Percentiles rank a stretch among this genome's conserved stretches.
phyloP scores from a whole-genome alignment of 1,139 yeast genomes.

The Pneumocystis sp. region DNA sequence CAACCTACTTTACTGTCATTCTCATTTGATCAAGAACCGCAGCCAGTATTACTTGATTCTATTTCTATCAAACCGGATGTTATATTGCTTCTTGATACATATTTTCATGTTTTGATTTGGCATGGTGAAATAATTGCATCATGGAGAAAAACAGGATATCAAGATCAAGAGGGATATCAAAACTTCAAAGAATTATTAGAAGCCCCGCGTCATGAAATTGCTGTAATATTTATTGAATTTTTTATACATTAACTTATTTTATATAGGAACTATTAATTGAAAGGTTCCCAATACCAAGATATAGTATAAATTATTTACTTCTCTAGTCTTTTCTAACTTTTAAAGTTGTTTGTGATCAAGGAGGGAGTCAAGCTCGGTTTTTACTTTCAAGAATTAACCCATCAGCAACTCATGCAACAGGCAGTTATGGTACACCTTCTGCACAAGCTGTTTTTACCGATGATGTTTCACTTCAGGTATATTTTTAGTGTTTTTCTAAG shows the following conservation, averaged over 20 bases:
- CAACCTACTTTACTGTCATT: constrained; percentile 89
- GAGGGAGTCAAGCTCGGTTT: constrained; percentile 97
- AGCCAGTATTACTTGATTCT: constrained; percentile 87
- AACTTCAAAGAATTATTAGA: constrained; percentile 75
- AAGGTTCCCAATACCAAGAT: constrained; percentile 93
- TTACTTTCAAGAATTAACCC: constrained; percentile 88
- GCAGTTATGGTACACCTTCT: constrained; percentile 35
- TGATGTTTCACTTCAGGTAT: constrained; percentile 82
- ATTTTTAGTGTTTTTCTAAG: constrained; percentile 58
- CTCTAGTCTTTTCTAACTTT: neutral
- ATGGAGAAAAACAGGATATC: constrained; percentile 94
- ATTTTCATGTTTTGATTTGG: constrained; percentile 88
- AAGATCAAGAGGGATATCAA: constrained; percentile 76
- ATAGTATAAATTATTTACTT: constrained; percentile 24
- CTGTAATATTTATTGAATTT: constrained; percentile 20
- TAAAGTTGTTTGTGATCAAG: constrained; percentile 73
- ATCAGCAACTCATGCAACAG: constrained; percentile 56
- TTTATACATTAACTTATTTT: neutral
- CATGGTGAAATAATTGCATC: constrained; percentile 91
- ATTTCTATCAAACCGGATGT: constrained; percentile 83
- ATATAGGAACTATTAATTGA: constrained; percentile 55
- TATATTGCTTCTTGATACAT: constrained; percentile 77
- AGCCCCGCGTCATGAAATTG: constrained; percentile 86
- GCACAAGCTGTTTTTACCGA: constrained; percentile 77
- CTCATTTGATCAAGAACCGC: constrained; percentile 63